Evolutionary conservation across 768 basidiomycete genomes (phyloP), one percentile per base, ranked within the genome.

Genomic region (Mrakia hoshinonis): DNA sequence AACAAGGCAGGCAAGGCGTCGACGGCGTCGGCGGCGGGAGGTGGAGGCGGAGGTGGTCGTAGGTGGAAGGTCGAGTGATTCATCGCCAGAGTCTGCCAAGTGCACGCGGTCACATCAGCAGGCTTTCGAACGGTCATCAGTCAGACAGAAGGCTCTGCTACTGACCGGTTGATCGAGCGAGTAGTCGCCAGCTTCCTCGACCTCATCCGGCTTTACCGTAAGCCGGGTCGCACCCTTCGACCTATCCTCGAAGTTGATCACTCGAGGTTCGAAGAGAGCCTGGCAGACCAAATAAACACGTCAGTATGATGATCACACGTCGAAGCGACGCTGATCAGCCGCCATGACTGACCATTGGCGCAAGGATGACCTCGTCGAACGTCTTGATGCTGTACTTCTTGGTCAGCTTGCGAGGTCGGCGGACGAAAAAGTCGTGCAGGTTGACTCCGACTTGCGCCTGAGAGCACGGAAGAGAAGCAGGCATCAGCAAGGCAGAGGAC

Each of bases 341-440:
- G 24, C 11, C 24, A 15, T 55, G 13, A 80, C 84, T 74, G 76
- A 93, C 96, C 87, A 95, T 91, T 2, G 95, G 91, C 0, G 94
- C 92, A 39, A 97, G 82, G 72, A 96, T 94, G 65, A 90, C 88
- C 79, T 99, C 96, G 77, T 98, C 95, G 77, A 96, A 98, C 2
- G 91, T 89, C 34, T 92, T 87, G 54, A 96, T 81, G 34, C 87
- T 88, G 78, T 93, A 97, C 77, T 96, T 96, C 78, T 89, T 85
- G 0, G 93, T 88, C 18, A 87, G 81, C 67, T 85, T 84, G 47
- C 86, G 87, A 6, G 92, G 89, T 66, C 85, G 81, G 47, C 94
- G 84, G 18, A 95, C 89, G 26, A 88, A 85, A 75, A 98, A 93
- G 77, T 96, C 92, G 79, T 92, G 93, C 58, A 92, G 79, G 76